phyloP scores from a whole-genome alignment of 2,329 filamentous ascomycete genomes.

The Cercospora zeina region DNA sequence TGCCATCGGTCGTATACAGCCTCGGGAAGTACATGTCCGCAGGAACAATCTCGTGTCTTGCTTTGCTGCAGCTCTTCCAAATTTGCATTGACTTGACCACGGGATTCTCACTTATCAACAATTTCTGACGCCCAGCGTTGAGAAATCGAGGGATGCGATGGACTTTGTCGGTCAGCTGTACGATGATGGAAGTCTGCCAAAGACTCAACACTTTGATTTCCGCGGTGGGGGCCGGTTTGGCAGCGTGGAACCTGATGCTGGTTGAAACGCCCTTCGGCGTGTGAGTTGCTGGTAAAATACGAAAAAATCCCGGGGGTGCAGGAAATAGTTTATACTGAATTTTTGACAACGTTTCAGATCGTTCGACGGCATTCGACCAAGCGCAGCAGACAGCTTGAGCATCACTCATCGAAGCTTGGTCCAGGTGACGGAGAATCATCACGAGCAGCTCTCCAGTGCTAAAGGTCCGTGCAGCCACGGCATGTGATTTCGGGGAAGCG shows the following conservation, averaged over 20 bases:
- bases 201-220: too few species aligned
- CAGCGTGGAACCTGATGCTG: too few species aligned
- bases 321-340: not conserved
- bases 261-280: not conserved
- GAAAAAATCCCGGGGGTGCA: not conserved
- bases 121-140: not conserved
- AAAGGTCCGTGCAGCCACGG: not conserved
- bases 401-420: not conserved
- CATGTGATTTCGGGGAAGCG: not conserved
- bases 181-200: not conserved
- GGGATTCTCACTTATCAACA: not conserved
- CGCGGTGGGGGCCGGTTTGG: too few species aligned
- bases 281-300: not conserved
- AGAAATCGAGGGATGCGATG: not conserved
- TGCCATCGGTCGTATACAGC: not conserved
- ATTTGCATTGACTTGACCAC: not conserved
- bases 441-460: not conserved
- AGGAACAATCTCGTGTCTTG: not conserved
- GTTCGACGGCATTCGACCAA: not conserved
- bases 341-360: not conserved
- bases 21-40: not conserved
- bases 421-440: not conserved
- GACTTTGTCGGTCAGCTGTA: not conserved
- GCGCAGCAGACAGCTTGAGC: not conserved
- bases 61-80: not conserved